phyloP scores from a whole-genome alignment of 2,329 filamentous ascomycete species.

The Fusarium citri region DNA sequence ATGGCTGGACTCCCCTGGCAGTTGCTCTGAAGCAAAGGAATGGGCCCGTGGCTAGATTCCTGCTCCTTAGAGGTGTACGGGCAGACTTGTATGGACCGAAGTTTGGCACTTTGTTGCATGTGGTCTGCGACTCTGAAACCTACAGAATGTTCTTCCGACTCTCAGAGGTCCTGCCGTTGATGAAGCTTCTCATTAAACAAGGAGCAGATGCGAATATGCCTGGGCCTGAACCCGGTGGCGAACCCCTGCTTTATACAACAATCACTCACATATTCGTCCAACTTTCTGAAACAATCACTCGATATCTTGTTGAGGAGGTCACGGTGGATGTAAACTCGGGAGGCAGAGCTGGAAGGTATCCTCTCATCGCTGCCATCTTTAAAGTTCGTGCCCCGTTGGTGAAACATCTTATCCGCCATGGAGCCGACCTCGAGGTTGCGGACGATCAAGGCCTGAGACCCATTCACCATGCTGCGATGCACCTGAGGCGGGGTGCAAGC shows the following conservation, averaged over 20 bases:
- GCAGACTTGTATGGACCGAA: not conserved
- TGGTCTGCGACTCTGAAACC: not conserved
- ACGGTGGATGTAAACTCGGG: not conserved
- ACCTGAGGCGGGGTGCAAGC: fast-evolving
- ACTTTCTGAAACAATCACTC: not conserved
- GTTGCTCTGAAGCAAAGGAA: not conserved
- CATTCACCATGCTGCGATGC: not conserved
- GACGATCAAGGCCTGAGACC: not conserved
- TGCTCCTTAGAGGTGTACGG: not conserved
- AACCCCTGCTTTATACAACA: not conserved
- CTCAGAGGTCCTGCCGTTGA: not conserved
- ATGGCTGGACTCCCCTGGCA: not conserved
- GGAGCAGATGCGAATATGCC: not conserved
- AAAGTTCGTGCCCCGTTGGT: fast-evolving
- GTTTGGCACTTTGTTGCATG: not conserved
- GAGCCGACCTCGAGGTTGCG: not conserved
- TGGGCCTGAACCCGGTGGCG: not conserved
- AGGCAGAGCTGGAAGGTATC: not conserved
- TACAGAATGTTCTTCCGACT: not conserved
- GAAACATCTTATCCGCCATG: not conserved
- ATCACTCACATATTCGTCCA: fast-evolving
- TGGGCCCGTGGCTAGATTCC: not conserved
- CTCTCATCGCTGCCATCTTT: not conserved
- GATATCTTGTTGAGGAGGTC: not conserved
- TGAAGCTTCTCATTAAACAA: not conserved